These are phyloP conservation scores for Knoxia roxburghii DNA, from an alignment of 257 asterid genomes.

Conservation along the genomic window DNA sequence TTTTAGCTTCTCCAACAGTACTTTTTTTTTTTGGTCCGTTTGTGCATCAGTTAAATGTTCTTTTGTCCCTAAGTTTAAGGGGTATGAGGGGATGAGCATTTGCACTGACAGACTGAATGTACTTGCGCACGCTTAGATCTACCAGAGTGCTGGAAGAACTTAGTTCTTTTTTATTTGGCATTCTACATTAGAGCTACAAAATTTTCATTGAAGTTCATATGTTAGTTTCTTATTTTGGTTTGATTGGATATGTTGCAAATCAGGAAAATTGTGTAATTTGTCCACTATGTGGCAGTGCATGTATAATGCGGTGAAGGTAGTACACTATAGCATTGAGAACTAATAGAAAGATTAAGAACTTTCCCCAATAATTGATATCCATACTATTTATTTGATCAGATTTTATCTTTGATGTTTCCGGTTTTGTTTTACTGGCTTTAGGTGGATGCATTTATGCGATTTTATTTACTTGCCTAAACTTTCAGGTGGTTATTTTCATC, in stretches of 20 bases:
- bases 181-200: not conserved
- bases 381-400: not conserved
- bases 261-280: not conserved
- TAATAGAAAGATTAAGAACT: not conserved
- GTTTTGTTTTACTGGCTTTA: not conserved
- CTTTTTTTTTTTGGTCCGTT: not conserved
- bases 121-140: not conserved
- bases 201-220: not conserved
- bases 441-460: no score
- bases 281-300: not conserved
- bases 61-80: not conserved
- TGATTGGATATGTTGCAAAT: not conserved
- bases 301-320: not conserved
- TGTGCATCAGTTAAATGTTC: not conserved
- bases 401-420: not conserved
- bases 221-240: not conserved
- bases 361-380: no score
- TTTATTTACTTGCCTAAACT: constrained; percentile 8
- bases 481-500: constrained; percentile 55
- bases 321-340: not conserved
- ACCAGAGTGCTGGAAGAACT: not conserved
- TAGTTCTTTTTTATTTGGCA: not conserved
- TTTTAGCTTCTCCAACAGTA: not conserved
- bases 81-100: not conserved
- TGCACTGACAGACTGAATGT: not conserved